phyloP scores from a whole-genome alignment of 768 basidiomycete genomes.

The Hericium coralloides region DNA sequence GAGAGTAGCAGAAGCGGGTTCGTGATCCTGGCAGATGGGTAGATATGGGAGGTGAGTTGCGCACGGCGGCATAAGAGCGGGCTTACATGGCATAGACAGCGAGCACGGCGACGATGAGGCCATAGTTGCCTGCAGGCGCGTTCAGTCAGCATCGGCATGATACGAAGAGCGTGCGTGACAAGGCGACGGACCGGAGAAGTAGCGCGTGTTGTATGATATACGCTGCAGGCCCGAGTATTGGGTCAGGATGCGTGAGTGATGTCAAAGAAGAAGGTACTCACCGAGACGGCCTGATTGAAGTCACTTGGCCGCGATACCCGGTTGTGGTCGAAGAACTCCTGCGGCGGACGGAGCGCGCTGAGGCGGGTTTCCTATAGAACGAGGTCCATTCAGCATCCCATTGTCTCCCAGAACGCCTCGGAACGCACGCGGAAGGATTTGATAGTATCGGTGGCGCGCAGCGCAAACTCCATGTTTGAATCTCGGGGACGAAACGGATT shows the following conservation, averaged over 20 bases:
- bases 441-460: conserved; percentile 61
- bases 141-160: neutral
- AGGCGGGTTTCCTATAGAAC: conserved; percentile 62
- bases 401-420: neutral
- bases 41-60: neutral
- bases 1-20: conserved; percentile 79
- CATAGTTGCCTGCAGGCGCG: conserved; percentile 66
- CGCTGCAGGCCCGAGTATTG: conserved; percentile 36
- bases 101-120: conserved; percentile 63
- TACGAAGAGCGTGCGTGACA: neutral
- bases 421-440: conserved; percentile 59
- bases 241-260: neutral
- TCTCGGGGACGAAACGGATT: neutral
- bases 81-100: conserved; percentile 83
- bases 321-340: conserved; percentile 79
- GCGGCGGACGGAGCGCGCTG: conserved; percentile 60
- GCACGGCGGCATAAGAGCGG: conserved; percentile 6
- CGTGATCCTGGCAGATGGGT: conserved; percentile 47
- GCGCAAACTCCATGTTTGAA: conserved; percentile 48
- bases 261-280: conserved; percentile 26
- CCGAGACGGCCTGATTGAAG: conserved; percentile 68
- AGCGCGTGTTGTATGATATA: conserved; percentile 91
- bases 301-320: conserved; percentile 80
- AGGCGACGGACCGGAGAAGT: conserved; percentile 56
- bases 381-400: conserved; percentile 1